These are phyloP conservation scores for Saccharomycopsis selenospora DNA, from an alignment of 805 yeast species.

Conservation along the genomic window DNA sequence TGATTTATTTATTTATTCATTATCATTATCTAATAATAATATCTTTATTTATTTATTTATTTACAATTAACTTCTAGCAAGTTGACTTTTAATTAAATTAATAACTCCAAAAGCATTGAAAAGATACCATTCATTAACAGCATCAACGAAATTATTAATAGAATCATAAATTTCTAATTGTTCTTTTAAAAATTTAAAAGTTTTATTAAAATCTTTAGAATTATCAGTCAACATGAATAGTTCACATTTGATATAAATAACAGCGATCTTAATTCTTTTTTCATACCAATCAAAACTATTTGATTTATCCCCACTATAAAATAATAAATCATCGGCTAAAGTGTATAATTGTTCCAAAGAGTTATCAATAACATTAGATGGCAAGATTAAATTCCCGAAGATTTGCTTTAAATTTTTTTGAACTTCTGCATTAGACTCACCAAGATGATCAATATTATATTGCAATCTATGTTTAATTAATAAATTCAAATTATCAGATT, in stretches of 20 bases:
- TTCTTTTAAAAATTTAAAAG: constrained; percentile 56
- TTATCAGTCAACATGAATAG: constrained; percentile 73
- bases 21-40: background rate
- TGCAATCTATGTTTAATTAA: constrained; percentile 40
- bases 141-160: constrained; percentile 54
- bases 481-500: constrained; percentile 37
- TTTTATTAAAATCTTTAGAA: constrained; percentile 46
- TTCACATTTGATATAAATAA: constrained; percentile 69
- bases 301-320: constrained; percentile 68
- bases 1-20: constrained; percentile 3
- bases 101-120: constrained; percentile 46
- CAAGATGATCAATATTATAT: constrained; percentile 11
- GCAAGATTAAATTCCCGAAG: constrained; percentile 55
- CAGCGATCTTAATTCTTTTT: constrained; percentile 64
- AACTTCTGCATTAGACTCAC: constrained; percentile 21
- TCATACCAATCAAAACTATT: constrained; percentile 86
- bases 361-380: constrained; percentile 45
- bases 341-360: constrained; percentile 65
- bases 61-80: constrained; percentile 56
- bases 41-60: no score
- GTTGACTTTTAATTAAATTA: constrained; percentile 66
- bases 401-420: constrained; percentile 30
- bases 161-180: constrained; percentile 47
- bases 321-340: constrained; percentile 77
- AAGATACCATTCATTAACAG: constrained; percentile 67